These are phyloP conservation scores for Pseudogymnoascus sp. DNA, from an alignment of 2,329 filamentous ascomycete species.

Conservation along the genomic window DNA sequence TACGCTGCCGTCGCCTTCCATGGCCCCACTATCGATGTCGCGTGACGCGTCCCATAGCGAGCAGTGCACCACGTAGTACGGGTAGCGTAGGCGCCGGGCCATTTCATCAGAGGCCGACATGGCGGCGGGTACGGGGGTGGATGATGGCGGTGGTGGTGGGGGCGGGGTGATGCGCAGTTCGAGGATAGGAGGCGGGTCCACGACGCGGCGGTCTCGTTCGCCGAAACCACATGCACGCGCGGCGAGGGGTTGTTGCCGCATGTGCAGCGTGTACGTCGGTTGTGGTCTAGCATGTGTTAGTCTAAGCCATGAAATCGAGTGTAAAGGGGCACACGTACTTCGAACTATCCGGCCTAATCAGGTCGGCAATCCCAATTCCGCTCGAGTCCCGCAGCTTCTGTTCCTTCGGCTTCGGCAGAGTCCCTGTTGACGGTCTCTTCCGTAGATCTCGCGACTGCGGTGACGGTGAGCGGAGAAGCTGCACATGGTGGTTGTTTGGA, in stretches of 20 bases:
- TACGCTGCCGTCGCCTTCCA: constrained; percentile 30
- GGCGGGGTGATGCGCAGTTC: constrained; percentile 62
- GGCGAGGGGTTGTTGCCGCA: constrained; percentile 72
- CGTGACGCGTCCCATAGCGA: constrained; percentile 67
- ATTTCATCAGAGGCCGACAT: constrained; percentile 32
- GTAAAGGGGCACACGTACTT: background rate
- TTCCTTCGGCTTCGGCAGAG: background rate
- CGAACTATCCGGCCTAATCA: background rate
- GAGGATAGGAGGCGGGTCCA: constrained; percentile 78
- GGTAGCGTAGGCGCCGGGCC: constrained; percentile 47
- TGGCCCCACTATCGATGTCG: constrained; percentile 60
- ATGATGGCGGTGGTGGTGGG: background rate
- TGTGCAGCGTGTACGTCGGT: constrained; percentile 35
- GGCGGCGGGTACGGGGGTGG: background rate
- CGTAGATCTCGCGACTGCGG: background rate
- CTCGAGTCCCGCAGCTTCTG: background rate
- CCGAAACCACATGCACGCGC: constrained; percentile 78
- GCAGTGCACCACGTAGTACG: constrained; percentile 68
- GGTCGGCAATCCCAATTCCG: constrained; percentile 1
- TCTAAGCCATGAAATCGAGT: background rate
- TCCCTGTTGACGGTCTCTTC: background rate
- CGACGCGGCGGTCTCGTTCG: constrained; percentile 72
- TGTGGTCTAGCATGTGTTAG: constrained; percentile 6
- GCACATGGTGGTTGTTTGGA: background rate
- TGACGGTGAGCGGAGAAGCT: background rate